These are phyloP conservation scores for Blastobotrys illinoisensis DNA, from an alignment of 1,139 yeast species.

Conservation along the genomic window DNA sequence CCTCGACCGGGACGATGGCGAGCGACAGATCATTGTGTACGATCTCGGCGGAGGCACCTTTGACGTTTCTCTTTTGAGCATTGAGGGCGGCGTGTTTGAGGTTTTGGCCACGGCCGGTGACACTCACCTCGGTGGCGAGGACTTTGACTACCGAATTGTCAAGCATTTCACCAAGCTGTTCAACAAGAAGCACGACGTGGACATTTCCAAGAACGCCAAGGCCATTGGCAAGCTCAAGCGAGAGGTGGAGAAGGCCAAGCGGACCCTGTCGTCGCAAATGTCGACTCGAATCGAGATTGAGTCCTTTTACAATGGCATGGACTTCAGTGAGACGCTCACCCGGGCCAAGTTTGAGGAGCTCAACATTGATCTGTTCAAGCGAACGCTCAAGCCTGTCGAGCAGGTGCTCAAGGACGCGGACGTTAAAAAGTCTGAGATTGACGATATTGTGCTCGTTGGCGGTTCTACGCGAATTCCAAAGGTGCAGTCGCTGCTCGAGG, in stretches of 20 bases:
- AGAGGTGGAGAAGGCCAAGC: slow-evolving; percentile 99
- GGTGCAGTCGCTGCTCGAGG: slow-evolving; percentile 94
- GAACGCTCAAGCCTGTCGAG: slow-evolving; percentile 96
- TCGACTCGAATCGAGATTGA: slow-evolving; percentile 97
- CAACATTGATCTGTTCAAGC: slow-evolving; percentile 91
- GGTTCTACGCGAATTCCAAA: slow-evolving; percentile 99
- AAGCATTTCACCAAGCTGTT: slow-evolving; percentile 92
- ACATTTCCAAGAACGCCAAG: slow-evolving; percentile 86
- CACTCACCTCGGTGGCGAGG: slow-evolving; percentile 99
- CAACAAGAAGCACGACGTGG: slow-evolving; percentile 95
- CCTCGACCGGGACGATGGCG: slow-evolving; percentile 73
- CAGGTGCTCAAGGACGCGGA: slow-evolving; percentile 95
- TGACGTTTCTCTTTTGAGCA: slow-evolving; percentile 94
- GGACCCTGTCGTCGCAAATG: slow-evolving; percentile 95
- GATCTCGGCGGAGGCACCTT: slow-evolving; percentile 99
- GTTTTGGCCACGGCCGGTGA: slow-evolving; percentile 99
- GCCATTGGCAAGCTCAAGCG: slow-evolving; percentile 98
- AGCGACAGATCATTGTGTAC: slow-evolving; percentile 73
- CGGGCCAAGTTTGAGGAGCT: slow-evolving; percentile 99
- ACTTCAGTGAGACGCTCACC: slow-evolving; percentile 93
- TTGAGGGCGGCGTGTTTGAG: slow-evolving; percentile 86
- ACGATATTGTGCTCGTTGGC: slow-evolving; percentile 98
- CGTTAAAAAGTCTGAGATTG: slow-evolving; percentile 80
- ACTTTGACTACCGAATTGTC: slow-evolving; percentile 92
- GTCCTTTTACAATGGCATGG: slow-evolving; percentile 94